These are phyloP conservation scores for Geotrichum citri-aurantii DNA, from an alignment of 1,139 yeast species.

Conservation along the genomic window DNA sequence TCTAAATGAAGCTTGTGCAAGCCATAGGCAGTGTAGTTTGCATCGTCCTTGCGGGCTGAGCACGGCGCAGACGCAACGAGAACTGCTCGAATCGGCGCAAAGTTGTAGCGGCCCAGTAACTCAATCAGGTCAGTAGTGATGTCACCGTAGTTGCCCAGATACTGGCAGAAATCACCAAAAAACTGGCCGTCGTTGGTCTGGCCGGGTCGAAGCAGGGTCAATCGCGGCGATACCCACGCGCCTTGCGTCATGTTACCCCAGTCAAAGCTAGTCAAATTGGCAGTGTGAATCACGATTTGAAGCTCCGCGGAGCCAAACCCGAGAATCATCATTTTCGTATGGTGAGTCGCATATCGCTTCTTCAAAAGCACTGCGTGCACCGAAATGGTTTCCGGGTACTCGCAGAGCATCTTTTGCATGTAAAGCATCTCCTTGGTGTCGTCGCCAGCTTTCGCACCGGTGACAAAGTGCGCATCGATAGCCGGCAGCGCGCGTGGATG, in stretches of 20 bases:
- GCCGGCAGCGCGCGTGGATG: conserved; percentile 19
- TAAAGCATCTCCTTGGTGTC: background rate
- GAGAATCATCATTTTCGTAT: conserved; percentile 36
- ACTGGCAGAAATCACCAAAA: conserved; percentile 30
- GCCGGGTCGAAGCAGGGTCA: conserved; percentile 12
- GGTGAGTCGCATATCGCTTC: conserved; percentile 32
- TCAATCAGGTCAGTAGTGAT: conserved; percentile 20
- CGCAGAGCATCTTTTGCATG: conserved; percentile 8
- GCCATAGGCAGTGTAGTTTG: conserved; percentile 23
- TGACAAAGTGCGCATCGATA: conserved; percentile 26
- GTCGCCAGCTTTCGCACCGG: conserved; percentile 23
- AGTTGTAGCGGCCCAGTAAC: conserved; percentile 26
- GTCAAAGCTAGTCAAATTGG: conserved; percentile 33
- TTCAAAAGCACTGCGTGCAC: conserved; percentile 24
- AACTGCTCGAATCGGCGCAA: conserved; percentile 26
- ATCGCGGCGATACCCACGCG: conserved; percentile 31
- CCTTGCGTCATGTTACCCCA: conserved; percentile 36
- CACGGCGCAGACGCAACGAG: conserved; percentile 34
- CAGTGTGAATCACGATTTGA: conserved; percentile 35
- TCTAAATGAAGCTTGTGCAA: conserved; percentile 23
- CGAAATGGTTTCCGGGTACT: conserved; percentile 20
- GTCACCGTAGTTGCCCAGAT: conserved; percentile 26
- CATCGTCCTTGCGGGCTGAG: conserved; percentile 20
- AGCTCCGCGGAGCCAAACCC: conserved; percentile 23
- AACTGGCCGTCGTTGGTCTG: background rate